A percentile compares a stretch with the other conserved stretches of the same genome.
Evolutionary conservation across 2,329 filamentous ascomycete species (phyloP).

Genomic region (Aspergillus pseudoviridinutans): DNA sequence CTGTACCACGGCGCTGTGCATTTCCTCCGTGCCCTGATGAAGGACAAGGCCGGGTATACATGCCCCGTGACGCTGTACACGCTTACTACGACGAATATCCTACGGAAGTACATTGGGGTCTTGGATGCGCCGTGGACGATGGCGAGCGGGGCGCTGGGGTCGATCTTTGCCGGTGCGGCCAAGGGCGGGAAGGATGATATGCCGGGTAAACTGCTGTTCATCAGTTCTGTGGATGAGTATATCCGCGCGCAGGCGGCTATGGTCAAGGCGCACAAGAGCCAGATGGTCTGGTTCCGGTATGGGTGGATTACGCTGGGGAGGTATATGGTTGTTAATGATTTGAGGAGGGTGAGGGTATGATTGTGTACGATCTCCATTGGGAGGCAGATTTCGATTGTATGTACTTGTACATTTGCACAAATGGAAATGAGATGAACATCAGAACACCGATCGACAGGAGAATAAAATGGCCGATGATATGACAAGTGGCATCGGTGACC

Average conservation of each 20-base stretch:
- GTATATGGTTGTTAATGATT: constrained; percentile 94
- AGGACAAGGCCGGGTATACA: constrained; percentile 59
- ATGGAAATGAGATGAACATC: not conserved
- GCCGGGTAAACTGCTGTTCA: constrained; percentile 60
- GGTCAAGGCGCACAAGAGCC: constrained; percentile 83
- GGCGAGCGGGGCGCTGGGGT: constrained; percentile 48
- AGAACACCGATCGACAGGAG: not conserved
- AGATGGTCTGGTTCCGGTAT: constrained; percentile 99
- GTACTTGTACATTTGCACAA: not conserved
- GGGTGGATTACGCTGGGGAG: constrained; percentile 87
- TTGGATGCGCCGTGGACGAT: constrained; percentile 74
- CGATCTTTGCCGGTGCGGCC: constrained; percentile 12
- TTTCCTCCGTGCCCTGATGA: constrained; percentile 66
- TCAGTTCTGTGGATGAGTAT: constrained; percentile 62
- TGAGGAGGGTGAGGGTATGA: constrained; percentile 57
- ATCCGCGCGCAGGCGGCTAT: constrained; percentile 76
- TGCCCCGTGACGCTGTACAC: constrained; percentile 83
- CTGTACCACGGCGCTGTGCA: constrained; percentile 75
- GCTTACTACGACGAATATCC: constrained; percentile 65
- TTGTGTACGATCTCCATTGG: not conserved
- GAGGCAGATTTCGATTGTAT: not conserved
- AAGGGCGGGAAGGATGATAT: constrained; percentile 48
- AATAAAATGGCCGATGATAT: not conserved
- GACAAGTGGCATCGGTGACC: not conserved
- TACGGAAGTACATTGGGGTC: constrained; percentile 77